phyloP scores from a whole-genome alignment of 169 alveolate species.

The Plasmodium relictum region DNA sequence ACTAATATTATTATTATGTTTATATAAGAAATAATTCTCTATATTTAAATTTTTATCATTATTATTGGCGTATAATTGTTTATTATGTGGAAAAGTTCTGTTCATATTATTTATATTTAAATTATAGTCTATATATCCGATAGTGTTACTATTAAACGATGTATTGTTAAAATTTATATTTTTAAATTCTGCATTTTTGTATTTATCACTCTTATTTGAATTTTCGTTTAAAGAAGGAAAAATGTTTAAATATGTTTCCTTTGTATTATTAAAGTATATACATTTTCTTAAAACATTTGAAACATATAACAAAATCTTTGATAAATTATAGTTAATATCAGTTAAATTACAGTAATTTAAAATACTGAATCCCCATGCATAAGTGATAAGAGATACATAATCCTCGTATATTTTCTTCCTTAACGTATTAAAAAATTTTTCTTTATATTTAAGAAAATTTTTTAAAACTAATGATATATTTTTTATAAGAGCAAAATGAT shows the following conservation, averaged over 20 bases:
- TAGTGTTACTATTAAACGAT: no score
- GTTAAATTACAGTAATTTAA: constrained; percentile 43
- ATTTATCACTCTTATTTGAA: neutral
- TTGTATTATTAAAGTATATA: constrained; percentile 20
- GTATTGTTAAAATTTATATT: no score
- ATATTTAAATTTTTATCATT: no score
- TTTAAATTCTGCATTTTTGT: no score
- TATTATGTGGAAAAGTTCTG: no score
- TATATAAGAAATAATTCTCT: no score
- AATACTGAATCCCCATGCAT: constrained; percentile 65
- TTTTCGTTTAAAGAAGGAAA: neutral
- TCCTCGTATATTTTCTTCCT: neutral
- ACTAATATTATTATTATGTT: no score
- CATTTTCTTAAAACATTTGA: constrained; percentile 35
- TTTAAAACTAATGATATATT: constrained; percentile 29
- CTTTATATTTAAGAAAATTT: constrained; percentile 42
- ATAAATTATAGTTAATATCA: constrained; percentile 51
- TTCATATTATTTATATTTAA: no score
- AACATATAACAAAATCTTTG: constrained; percentile 38
- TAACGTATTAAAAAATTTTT: constrained; percentile 25
- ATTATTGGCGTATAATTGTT: no score
- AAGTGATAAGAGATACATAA: constrained; percentile 38
- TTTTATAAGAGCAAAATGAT: constrained; percentile 28
- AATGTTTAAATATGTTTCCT: constrained; percentile 15
- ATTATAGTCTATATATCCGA: no score